Evolutionary conservation across 2,329 filamentous ascomycete genomes (phyloP).

Genomic region (Colletotrichum sp.): DNA sequence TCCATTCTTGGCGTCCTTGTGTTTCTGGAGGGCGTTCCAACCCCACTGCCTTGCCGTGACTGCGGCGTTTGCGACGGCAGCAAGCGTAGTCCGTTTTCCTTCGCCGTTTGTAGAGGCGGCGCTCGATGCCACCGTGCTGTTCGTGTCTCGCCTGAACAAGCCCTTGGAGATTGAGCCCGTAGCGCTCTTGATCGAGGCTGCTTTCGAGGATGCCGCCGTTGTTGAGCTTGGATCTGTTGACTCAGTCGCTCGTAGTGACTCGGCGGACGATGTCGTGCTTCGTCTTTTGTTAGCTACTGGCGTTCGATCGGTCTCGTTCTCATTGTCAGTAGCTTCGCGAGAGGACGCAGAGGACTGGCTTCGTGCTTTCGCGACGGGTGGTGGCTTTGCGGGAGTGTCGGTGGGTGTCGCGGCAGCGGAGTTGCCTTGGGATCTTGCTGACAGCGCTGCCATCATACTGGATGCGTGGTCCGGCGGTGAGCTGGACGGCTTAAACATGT

Average conservation of each 20-base stretch:
- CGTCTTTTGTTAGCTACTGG: constrained; percentile 34
- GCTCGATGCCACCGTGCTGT: constrained; percentile 34
- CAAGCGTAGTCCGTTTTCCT: constrained; percentile 54
- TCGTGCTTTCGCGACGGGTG: constrained; percentile 42
- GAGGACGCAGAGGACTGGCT: constrained; percentile 58
- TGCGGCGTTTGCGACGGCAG: constrained; percentile 61
- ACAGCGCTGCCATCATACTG: constrained; percentile 71
- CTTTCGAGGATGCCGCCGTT: constrained; percentile 22
- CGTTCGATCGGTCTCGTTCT: constrained; percentile 35
- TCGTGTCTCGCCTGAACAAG: constrained; percentile 45
- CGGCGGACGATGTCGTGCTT: constrained; percentile 43
- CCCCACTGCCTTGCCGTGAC: constrained; percentile 65
- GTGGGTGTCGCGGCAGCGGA: constrained; percentile 53
- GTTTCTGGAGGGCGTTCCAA: constrained; percentile 59
- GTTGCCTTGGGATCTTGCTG: constrained; percentile 63
- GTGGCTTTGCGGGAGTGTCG: constrained; percentile 38
- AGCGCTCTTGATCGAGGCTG: constrained; percentile 44
- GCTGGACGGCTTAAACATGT: constrained; percentile 63
- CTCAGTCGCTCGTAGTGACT: constrained; percentile 33
- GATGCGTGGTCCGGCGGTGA: constrained; percentile 66
- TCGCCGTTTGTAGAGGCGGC: constrained; percentile 39
- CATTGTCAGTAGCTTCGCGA: constrained; percentile 46
- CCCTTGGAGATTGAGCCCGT: constrained; percentile 42
- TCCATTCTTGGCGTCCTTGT: constrained; percentile 45
- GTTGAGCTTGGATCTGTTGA: constrained; percentile 33